phyloP scores from a whole-genome alignment of 1,139 yeast species.

The Saccharomyces hybrid region DNA sequence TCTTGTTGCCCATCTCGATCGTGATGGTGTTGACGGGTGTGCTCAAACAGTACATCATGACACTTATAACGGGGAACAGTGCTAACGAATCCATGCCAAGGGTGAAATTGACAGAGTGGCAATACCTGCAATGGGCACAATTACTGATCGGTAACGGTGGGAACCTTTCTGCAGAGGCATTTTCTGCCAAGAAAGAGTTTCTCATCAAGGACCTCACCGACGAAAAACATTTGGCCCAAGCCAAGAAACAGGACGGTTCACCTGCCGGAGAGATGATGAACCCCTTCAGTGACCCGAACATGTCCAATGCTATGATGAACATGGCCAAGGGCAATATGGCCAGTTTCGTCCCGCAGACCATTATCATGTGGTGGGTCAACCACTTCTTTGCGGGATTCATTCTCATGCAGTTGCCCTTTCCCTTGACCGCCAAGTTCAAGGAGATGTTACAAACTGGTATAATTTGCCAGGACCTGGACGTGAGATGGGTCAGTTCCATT shows the following conservation, averaged over 20 bases:
- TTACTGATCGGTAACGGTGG: conserved; percentile 50
- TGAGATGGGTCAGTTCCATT: conserved; percentile 87
- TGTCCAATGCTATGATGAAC: conserved; percentile 67
- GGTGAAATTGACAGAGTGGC: conserved; percentile 54
- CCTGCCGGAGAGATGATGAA: conserved; percentile 40
- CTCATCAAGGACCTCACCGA: conserved; percentile 24
- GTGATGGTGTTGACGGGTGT: conserved; percentile 92
- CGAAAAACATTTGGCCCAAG: conserved; percentile 34
- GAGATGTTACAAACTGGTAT: conserved; percentile 89
- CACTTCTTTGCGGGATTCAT: conserved; percentile 90
- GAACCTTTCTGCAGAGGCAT: conserved; percentile 35
- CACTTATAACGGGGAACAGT: conserved; percentile 40
- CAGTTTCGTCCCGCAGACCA: conserved; percentile 82
- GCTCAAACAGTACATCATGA: conserved; percentile 61
- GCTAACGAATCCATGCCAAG: conserved; percentile 32
- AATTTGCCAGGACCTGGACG: conserved; percentile 76
- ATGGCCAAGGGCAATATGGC: conserved; percentile 79
- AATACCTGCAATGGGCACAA: conserved; percentile 47
- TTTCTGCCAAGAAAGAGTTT: conserved; percentile 27
- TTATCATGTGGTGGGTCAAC: conserved; percentile 95
- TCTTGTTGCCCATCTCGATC: conserved; percentile 75
- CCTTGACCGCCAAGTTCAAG: conserved; percentile 82
- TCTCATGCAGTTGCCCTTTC: conserved; percentile 72
- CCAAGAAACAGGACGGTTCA: conserved; percentile 35
- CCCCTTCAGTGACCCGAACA: conserved; percentile 63